Base-by-base conservation (phyloP, 2,329 filamentous ascomycete genomes). In the Macrophomina pseudophaseolina region DNA sequence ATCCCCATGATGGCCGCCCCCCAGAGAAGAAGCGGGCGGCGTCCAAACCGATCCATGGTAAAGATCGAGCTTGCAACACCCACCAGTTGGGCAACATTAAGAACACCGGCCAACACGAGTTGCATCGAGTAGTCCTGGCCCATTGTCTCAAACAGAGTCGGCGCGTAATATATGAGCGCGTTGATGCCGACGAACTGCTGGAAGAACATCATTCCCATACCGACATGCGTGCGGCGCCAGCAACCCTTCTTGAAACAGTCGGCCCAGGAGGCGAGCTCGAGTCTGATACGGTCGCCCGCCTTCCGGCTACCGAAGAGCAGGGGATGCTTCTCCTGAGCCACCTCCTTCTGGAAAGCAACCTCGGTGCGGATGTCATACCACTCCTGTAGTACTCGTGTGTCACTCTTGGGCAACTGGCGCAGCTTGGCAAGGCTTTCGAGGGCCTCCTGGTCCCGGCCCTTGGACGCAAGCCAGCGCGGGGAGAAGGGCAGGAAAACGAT, bases 311-410 rank as follows among this genome's bases (percentile, higher is more conserved):
- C 75, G 38, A 58, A 67, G 5, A 78, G 68, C 3, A 73, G 48
- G 0, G 76, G 82, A 35, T 80, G 77, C 53, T 77, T 77, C 63
- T 78, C 74, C 18, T 72, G 68, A 51, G 79, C 78, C 28, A 80
- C 75, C 69, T 85, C 78, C 66, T 83, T 76, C 68, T 86, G 84
- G 72, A 86, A 85, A 7, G 79, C 78, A 6, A 84, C 83, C 69
- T 88, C 86, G 1, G 85, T 82, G 12, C 82, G 80, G 63, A 86
- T 86, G 8, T 82, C 83, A 56, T 79, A 78, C 79, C 79, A 84
- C 70, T 88, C 87, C 64, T 82, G 78, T 5, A 81, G 78, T 4
- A 89, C 79, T 4, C 85, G 78, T 7, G 77, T 71, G 68, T 89
- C 85, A 1, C 77, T 79, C 0, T 74, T 68, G 0, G 85, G 82